Percentiles rank a stretch among this genome's conserved stretches.
Evolutionary conservation across 202 grass and related monocot genomes (phyloP).

Genomic region (Schoenoplectus tabernaemontani): DNA sequence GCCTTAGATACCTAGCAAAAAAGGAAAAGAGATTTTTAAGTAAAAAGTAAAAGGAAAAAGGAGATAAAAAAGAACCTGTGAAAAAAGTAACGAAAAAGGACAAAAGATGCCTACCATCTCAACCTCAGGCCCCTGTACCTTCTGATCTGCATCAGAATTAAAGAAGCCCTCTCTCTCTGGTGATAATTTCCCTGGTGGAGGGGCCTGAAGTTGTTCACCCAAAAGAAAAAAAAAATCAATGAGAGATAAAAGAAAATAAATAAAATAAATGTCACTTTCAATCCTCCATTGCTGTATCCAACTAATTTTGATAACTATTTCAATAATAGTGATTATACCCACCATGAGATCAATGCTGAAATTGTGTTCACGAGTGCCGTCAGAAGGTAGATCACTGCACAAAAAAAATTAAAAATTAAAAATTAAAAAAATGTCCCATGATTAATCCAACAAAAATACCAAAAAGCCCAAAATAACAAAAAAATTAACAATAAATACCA

Average conservation of each 20-base stretch:
- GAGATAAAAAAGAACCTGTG: slow-evolving; percentile 16
- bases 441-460: background rate
- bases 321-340: slow-evolving; percentile 53
- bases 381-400: slow-evolving; percentile 52
- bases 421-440: background rate
- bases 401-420: slow-evolving; percentile 23
- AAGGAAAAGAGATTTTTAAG: background rate
- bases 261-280: slow-evolving; percentile 65
- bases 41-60: background rate
- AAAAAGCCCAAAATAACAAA: slow-evolving; percentile 20
- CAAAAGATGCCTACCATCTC: slow-evolving; percentile 46
- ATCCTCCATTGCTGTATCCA: slow-evolving; percentile 42
- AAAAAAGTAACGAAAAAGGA: slow-evolving; percentile 31
- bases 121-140: slow-evolving; percentile 52
- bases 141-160: slow-evolving; percentile 57
- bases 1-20: slow-evolving; percentile 30
- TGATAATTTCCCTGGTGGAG: slow-evolving; percentile 95
- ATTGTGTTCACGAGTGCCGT: slow-evolving; percentile 61
- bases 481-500: slow-evolving; percentile 10
- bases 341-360: slow-evolving; percentile 99
- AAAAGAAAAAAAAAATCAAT: slow-evolving; percentile 19
- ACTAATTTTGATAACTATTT: slow-evolving; percentile 54
- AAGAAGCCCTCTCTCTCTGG: slow-evolving; percentile 58
- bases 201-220: slow-evolving; percentile 47
- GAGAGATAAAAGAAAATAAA: slow-evolving; percentile 34